Evolutionary conservation across 1,284 basidiomycete genomes (phyloP).

Genomic region (Irpex sp.): DNA sequence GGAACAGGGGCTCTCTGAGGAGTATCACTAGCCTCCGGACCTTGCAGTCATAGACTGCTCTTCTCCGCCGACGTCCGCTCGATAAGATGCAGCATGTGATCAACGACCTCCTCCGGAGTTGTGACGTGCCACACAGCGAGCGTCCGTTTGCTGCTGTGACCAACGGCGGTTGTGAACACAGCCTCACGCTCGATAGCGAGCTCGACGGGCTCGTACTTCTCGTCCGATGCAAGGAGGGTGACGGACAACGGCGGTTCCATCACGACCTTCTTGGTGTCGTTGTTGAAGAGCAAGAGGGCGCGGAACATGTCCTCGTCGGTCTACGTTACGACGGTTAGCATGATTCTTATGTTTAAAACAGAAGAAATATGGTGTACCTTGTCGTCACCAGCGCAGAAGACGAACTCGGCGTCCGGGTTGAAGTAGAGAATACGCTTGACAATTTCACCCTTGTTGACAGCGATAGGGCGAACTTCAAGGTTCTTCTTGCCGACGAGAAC

Average conservation of each 20-base stretch:
- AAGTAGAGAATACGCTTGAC: constrained; percentile 91
- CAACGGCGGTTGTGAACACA: constrained; percentile 88
- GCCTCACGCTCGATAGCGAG: constrained; percentile 63
- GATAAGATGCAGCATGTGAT: constrained; percentile 59
- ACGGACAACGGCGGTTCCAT: constrained; percentile 77
- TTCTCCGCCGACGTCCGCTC: constrained; percentile 15
- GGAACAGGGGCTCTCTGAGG: no score
- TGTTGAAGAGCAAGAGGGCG: constrained; percentile 65
- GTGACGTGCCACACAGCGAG: constrained; percentile 89
- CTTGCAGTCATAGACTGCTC: constrained; percentile 18
- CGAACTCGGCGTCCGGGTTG: constrained; percentile 91
- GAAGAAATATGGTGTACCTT: constrained; percentile 55
- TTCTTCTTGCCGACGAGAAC: constrained; percentile 98
- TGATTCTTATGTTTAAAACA: neutral
- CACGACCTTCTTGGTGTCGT: constrained; percentile 37
- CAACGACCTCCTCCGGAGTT: constrained; percentile 70
- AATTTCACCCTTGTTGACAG: constrained; percentile 98
- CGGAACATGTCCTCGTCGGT: constrained; percentile 98
- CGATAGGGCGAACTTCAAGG: constrained; percentile 91
- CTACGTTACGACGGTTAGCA: constrained; percentile 28
- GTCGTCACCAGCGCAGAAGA: constrained; percentile 98
- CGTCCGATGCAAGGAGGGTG: constrained; percentile 43
- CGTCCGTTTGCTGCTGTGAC: constrained; percentile 83
- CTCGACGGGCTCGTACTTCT: constrained; percentile 49
- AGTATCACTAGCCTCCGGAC: neutral